Percentiles rank a stretch among this genome's conserved stretches.
Conservation (phyloP, 192 early-diverging fungal species). For the Spizellomyces sp. region DNA sequence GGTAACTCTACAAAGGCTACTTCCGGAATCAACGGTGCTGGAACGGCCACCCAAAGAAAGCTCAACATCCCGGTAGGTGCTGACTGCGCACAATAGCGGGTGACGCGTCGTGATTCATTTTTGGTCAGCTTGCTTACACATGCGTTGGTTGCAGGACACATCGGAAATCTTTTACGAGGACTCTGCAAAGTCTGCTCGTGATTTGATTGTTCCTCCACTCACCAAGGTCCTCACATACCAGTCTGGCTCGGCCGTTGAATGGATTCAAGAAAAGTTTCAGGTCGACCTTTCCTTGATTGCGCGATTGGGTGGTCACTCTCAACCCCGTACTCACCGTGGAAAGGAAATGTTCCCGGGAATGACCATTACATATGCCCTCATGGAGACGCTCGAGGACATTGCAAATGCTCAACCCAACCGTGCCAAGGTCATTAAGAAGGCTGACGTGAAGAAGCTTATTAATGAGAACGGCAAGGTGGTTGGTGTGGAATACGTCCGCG, state of each 20-base stretch:
- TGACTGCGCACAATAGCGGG: background rate
- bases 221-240: slow-evolving; percentile 83
- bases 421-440: slow-evolving; percentile 80
- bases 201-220: slow-evolving; percentile 75
- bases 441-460: slow-evolving; percentile 76
- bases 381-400: slow-evolving; percentile 77
- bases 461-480: slow-evolving; percentile 67
- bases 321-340: slow-evolving; percentile 91
- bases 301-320: slow-evolving; percentile 89
- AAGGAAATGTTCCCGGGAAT: slow-evolving; percentile 72
- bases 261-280: slow-evolving; percentile 88
- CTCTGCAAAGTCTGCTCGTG: slow-evolving; percentile 83
- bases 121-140: too few relatives aligned
- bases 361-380: slow-evolving; percentile 93
- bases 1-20: slow-evolving; percentile 99
- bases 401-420: slow-evolving; percentile 67
- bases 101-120: too few relatives aligned
- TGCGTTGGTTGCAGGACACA: slow-evolving; percentile 60
- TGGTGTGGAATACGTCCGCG: slow-evolving; percentile 77
- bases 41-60: slow-evolving; percentile 80
- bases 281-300: slow-evolving; percentile 87
- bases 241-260: slow-evolving; percentile 88
- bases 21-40: slow-evolving; percentile 95
- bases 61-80: slow-evolving; percentile 55
- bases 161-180: slow-evolving; percentile 84